Percentiles rank a stretch among this genome's conserved stretches.
phyloP scores from a whole-genome alignment of 1,139 yeast species.

The Debaryomycetaceae sp. region DNA sequence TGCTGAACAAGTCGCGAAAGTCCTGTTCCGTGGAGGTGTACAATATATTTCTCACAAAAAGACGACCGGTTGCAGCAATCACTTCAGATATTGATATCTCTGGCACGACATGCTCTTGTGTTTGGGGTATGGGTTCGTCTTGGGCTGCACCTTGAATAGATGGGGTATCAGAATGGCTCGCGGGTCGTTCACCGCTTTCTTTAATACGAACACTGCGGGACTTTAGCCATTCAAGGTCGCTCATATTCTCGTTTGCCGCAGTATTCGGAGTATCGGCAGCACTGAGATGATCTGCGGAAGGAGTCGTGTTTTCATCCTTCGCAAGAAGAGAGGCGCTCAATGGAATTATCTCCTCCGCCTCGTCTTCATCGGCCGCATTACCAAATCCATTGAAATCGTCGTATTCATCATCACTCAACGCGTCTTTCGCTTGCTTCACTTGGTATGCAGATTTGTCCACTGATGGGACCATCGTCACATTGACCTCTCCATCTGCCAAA shows the following conservation, averaged over 20 bases:
- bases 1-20: constrained; percentile 45
- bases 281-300: no score
- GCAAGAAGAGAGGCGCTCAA: constrained; percentile 5
- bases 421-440: constrained; percentile 24
- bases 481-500: constrained; percentile 10
- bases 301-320: constrained; percentile 11
- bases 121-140: not conserved
- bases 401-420: constrained; percentile 60
- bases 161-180: constrained; percentile 3
- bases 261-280: no score
- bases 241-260: constrained; percentile 43
- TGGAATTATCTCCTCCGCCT: constrained; percentile 14
- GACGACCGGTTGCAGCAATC: constrained; percentile 53
- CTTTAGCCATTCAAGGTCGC: constrained; percentile 87
- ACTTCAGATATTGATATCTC: constrained; percentile 4
- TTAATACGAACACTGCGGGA: constrained; percentile 65
- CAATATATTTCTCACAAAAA: constrained; percentile 78
- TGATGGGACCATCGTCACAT: not conserved
- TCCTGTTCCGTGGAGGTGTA: constrained; percentile 78
- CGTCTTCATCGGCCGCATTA: constrained; percentile 15
- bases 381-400: constrained; percentile 33
- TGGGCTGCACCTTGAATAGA: constrained; percentile 4
- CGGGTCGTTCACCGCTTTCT: constrained; percentile 28
- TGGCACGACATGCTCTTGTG: no score
- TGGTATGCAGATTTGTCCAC: constrained; percentile 10